Percentiles rank a stretch among this genome's conserved stretches.
Conservation (phyloP, 768 basidiomycete genomes). For the Collybia nuda region DNA sequence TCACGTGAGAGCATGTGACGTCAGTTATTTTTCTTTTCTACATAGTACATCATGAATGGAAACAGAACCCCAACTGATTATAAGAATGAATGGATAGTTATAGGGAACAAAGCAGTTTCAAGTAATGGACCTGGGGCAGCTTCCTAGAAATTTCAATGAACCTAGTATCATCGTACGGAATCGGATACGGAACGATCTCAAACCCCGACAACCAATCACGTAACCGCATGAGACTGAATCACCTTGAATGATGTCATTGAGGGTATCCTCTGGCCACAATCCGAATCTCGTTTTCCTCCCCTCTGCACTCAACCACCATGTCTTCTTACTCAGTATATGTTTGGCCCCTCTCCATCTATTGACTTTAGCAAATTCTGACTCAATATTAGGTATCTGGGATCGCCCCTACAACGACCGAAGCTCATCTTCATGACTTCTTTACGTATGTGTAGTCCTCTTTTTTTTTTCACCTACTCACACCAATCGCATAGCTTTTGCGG, state of each 20-base stretch:
- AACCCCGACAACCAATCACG: conserved; percentile 3
- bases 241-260: conserved; percentile 15
- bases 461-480: conserved; percentile 10
- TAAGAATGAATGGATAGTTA: no score
- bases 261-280: neutral
- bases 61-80: no score
- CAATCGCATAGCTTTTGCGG: conserved; percentile 73
- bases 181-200: no score
- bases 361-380: neutral
- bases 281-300: neutral
- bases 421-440: conserved; percentile 79
- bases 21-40: no score
- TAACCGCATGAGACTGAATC: neutral
- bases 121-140: no score
- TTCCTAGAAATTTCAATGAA: no score
- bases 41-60: no score
- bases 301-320: conserved; percentile 34
- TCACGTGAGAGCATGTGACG: no score
- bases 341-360: conserved; percentile 9
- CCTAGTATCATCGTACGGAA: no score
- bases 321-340: conserved; percentile 46
- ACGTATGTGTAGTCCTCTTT: no score
- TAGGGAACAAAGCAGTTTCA: no score
- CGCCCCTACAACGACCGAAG: conserved; percentile 60
- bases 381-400: conserved; percentile 69